Percentiles rank a stretch among this genome's conserved stretches.
phyloP scores from a whole-genome alignment of 371 early-diverging fungal species.

The Rhizopus sp. region DNA sequence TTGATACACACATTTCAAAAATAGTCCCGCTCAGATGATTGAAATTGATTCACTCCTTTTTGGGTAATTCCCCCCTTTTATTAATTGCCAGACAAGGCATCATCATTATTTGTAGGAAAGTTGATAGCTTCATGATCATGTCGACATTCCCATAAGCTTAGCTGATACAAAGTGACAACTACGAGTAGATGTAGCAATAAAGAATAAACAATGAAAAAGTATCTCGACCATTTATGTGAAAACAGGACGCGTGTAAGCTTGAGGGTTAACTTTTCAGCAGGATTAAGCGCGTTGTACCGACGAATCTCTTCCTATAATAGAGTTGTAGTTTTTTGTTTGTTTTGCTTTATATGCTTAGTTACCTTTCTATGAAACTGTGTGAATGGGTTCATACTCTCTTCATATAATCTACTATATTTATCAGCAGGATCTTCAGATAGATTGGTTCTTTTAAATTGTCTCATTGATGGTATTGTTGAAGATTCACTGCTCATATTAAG shows the following conservation, averaged over 20 bases:
- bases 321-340: not conserved
- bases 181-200: slow-evolving; percentile 79
- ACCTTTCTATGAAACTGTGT: slow-evolving; percentile 76
- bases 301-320: slow-evolving; percentile 64
- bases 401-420: slow-evolving; percentile 80
- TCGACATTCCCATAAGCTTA: slow-evolving; percentile 71
- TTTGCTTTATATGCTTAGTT: not conserved
- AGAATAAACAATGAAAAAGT: slow-evolving; percentile 72
- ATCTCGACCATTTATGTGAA: slow-evolving; percentile 74
- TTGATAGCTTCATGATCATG: slow-evolving; percentile 60
- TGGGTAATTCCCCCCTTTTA: not conserved
- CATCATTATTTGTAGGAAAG: slow-evolving; percentile 39
- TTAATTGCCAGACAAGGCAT: not conserved
- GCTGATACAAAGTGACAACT: slow-evolving; percentile 68
- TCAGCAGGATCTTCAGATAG: slow-evolving; percentile 51
- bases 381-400: slow-evolving; percentile 89
- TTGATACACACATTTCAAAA: not conserved
- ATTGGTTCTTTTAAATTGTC: slow-evolving; percentile 21
- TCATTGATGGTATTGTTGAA: slow-evolving; percentile 2
- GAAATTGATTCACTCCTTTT: no score
- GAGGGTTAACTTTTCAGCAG: slow-evolving; percentile 74
- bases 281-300: slow-evolving; percentile 72
- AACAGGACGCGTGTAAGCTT: slow-evolving; percentile 69
- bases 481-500: slow-evolving; percentile 21
- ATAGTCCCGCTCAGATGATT: no score